Percentiles rank a stretch among this genome's conserved stretches.
Conservation (phyloP, 2,329 filamentous ascomycete species). For the Daldinia eschscholtzii region DNA sequence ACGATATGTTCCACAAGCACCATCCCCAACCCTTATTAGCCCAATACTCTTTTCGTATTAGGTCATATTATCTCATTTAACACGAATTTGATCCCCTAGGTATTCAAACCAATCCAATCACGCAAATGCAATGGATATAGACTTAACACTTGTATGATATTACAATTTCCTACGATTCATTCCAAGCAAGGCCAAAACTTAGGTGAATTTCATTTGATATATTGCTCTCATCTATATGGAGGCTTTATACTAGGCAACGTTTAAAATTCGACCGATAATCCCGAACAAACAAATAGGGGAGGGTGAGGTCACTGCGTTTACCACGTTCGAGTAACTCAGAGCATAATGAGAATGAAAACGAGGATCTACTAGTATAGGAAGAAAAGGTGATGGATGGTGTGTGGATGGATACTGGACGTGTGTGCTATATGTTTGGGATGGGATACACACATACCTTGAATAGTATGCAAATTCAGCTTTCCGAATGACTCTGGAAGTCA, state of each 20-base stretch:
- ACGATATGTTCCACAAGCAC: too few species aligned
- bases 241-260: neutral
- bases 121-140: too few species aligned
- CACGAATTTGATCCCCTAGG: too few species aligned
- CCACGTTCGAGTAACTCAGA: neutral
- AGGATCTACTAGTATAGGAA: neutral
- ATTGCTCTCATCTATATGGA: neutral
- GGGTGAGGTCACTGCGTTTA: neutral
- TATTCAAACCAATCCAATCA: too few species aligned
- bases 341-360: neutral
- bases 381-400: neutral
- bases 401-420: neutral
- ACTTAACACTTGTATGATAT: too few species aligned
- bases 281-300: neutral
- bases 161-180: neutral
- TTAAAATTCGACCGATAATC: neutral
- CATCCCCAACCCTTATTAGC: too few species aligned
- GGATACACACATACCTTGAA: constrained; percentile 34
- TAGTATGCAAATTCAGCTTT: neutral
- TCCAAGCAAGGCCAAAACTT: neutral
- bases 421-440: constrained; percentile 9
- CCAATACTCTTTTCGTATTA: too few species aligned
- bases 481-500: constrained; percentile 30
- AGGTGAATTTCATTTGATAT: neutral
- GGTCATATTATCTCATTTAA: too few species aligned